phyloP scores from a whole-genome alignment of 1,284 basidiomycete genomes.

The Ganoderma sinense region DNA sequence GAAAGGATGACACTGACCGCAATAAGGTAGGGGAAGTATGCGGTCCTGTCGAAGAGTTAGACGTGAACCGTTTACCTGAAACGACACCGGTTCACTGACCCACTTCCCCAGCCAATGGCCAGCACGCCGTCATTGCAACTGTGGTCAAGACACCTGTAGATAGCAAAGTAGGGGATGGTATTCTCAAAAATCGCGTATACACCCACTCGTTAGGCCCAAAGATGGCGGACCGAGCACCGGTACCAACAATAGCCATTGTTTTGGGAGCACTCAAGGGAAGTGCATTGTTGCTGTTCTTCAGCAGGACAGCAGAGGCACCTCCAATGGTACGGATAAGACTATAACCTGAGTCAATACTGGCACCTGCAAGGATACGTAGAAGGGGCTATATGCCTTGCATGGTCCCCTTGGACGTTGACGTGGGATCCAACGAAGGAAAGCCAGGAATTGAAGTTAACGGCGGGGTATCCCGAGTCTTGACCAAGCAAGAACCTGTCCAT shows the following conservation, averaged over 20 bases:
- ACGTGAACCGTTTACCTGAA: not conserved
- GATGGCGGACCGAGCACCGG: constrained; percentile 63
- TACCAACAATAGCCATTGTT: constrained; percentile 49
- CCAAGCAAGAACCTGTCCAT: constrained; percentile 58
- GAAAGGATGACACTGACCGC: constrained; percentile 42
- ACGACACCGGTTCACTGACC: constrained; percentile 36
- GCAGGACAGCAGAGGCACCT: constrained; percentile 62
- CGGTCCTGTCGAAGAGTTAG: constrained; percentile 40
- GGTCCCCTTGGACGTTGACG: constrained; percentile 73
- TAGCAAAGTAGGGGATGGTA: too few relatives aligned
- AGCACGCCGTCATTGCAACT: constrained; percentile 64
- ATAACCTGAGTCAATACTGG: constrained; percentile 9
- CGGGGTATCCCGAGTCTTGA: constrained; percentile 66
- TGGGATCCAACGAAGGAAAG: constrained; percentile 45
- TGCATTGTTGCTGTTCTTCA: constrained; percentile 63
- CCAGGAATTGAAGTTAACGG: constrained; percentile 49
- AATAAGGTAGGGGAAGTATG: constrained; percentile 58
- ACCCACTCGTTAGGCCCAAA: constrained; percentile 63
- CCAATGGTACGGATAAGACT: constrained; percentile 63
- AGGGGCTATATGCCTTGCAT: constrained; percentile 52
- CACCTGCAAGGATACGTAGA: not conserved
- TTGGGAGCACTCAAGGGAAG: constrained; percentile 58
- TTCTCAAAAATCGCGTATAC: not conserved
- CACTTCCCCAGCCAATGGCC: constrained; percentile 68
- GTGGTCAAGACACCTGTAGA: constrained; percentile 50